A percentile compares a stretch with the other conserved stretches of the same genome.
Conservation (phyloP, 176 grass and related monocot genomes). For the Sorghum bicolor region DNA sequence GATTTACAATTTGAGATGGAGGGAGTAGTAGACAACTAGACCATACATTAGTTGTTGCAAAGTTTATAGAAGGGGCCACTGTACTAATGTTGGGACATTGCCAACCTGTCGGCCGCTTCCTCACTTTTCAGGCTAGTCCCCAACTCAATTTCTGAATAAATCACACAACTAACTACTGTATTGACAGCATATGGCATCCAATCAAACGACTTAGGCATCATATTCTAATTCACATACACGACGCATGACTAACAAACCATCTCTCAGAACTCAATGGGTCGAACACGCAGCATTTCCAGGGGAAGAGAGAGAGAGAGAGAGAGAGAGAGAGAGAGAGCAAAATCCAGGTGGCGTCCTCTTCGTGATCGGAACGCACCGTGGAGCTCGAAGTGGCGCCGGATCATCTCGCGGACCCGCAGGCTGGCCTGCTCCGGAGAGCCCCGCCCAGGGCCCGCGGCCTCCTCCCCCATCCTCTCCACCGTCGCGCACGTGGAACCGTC, state of each 20-base stretch:
- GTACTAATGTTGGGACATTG: neutral
- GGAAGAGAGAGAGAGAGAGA: neutral
- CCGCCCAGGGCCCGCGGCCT: slow-evolving; percentile 27
- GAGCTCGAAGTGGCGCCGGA: slow-evolving; percentile 71
- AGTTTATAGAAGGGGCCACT: neutral
- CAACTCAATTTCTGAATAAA: neutral
- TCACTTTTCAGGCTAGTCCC: neutral
- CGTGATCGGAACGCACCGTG: slow-evolving; percentile 41
- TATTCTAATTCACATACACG: neutral
- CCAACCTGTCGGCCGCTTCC: neutral
- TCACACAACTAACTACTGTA: no score
- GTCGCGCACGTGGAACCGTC: slow-evolving; percentile 42
- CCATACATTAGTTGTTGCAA: neutral
- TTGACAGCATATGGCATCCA: neutral
- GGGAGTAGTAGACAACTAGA: neutral
- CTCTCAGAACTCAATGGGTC: no score
- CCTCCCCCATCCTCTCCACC: slow-evolving; percentile 87
- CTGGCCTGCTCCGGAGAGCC: slow-evolving; percentile 49
- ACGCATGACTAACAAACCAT: neutral
- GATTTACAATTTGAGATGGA: no score
- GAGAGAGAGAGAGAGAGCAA: neutral
- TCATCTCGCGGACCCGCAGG: slow-evolving; percentile 64
- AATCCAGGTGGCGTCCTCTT: neutral
- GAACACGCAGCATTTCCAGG: neutral
- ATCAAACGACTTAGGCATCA: neutral